These are phyloP conservation scores for Aureobasidium sp. DNA, from an alignment of 2,329 filamentous ascomycete genomes.

Conservation along the genomic window DNA sequence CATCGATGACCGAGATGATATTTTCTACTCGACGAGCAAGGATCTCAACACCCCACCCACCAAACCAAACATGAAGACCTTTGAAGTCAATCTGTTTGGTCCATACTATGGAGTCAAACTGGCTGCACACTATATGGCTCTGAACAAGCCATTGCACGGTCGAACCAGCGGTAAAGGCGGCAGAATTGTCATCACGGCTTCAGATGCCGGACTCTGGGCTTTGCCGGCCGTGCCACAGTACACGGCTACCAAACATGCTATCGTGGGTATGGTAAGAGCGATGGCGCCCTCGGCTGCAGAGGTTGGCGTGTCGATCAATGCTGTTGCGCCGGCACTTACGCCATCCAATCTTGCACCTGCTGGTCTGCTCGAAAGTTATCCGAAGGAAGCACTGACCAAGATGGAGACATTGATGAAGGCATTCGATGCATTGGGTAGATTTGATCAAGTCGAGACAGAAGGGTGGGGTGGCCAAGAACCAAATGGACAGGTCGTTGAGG, in stretches of 20 bases:
- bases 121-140: slow-evolving; percentile 32
- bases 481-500: slow-evolving; percentile 27
- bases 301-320: slow-evolving; percentile 33
- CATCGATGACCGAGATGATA: slow-evolving; percentile 31
- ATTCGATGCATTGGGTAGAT: slow-evolving; percentile 30
- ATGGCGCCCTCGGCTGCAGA: slow-evolving; percentile 30
- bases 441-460: slow-evolving; percentile 23
- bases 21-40: slow-evolving; percentile 25
- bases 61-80: slow-evolving; percentile 30
- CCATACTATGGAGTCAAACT: slow-evolving; percentile 33
- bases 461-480: slow-evolving; percentile 22
- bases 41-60: slow-evolving; percentile 22
- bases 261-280: slow-evolving; percentile 34
- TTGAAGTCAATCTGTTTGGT: slow-evolving; percentile 29
- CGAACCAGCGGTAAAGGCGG: slow-evolving; percentile 19
- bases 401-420: slow-evolving; percentile 35
- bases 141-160: slow-evolving; percentile 18
- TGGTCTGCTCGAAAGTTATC: slow-evolving; percentile 31
- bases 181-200: slow-evolving; percentile 31
- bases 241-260: slow-evolving; percentile 36
- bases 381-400: slow-evolving; percentile 35
- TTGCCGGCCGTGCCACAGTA: slow-evolving; percentile 34
- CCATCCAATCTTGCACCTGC: slow-evolving; percentile 35
- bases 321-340: slow-evolving; percentile 36
- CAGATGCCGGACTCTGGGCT: slow-evolving; percentile 29